A percentile compares a stretch with the other conserved stretches of the same genome.
Evolutionary conservation across 164 flowering plant species (phyloP).

Genomic region (Taxillus chinensis): DNA sequence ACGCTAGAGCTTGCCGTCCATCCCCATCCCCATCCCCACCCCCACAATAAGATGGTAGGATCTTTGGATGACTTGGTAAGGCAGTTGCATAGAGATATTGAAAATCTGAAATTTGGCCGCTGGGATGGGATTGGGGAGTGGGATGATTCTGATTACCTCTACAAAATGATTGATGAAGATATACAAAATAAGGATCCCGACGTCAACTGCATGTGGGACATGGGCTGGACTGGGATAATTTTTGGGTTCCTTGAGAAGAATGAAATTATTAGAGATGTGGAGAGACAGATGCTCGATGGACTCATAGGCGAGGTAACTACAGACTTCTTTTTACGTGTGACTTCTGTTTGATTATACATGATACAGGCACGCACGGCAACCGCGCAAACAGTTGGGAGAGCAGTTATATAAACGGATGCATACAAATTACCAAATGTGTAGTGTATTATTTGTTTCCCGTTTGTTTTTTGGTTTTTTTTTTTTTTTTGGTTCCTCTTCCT

Average conservation of each 20-base stretch:
- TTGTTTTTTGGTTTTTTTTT: too few relatives aligned
- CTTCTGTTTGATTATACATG: not conserved
- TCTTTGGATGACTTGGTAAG: constrained; percentile 60
- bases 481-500: too few relatives aligned
- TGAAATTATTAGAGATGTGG: constrained; percentile 54
- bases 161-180: constrained; percentile 52
- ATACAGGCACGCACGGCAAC: too few relatives aligned
- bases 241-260: constrained; percentile 37
- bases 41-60: constrained; percentile 16
- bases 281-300: constrained; percentile 41
- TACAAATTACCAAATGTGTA: not conserved
- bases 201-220: constrained; percentile 79
- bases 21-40: constrained; percentile 18
- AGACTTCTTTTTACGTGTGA: constrained; percentile 20
- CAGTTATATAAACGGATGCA: too few relatives aligned
- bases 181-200: constrained; percentile 35
- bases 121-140: constrained; percentile 17
- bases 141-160: constrained; percentile 32
- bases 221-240: constrained; percentile 45
- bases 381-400: too few relatives aligned
- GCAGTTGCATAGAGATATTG: constrained; percentile 44
- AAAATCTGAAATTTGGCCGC: constrained; percentile 28
- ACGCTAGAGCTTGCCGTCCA: constrained; percentile 37
- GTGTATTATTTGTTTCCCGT: too few relatives aligned
- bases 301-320: constrained; percentile 48